A percentile compares a stretch with the other conserved stretches of the same genome.
These are phyloP conservation scores for Asclepias syriaca DNA, from an alignment of 257 asterid genomes.

Conservation along the genomic window DNA sequence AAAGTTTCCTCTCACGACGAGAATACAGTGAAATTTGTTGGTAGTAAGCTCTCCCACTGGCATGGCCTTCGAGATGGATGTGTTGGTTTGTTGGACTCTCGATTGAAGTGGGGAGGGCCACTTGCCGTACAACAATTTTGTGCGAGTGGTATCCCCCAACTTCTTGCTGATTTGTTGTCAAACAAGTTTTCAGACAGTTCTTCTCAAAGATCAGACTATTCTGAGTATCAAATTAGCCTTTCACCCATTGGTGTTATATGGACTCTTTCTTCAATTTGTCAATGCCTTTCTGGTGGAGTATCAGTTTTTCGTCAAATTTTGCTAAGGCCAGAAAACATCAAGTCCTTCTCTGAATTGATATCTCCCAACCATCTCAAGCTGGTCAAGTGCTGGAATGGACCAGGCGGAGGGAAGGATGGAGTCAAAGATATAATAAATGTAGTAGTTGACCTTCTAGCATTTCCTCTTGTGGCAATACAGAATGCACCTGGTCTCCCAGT, in stretches of 20 bases:
- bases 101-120: slow-evolving; percentile 96
- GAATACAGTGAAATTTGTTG: slow-evolving; percentile 31
- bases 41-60: slow-evolving; percentile 72
- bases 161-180: slow-evolving; percentile 79
- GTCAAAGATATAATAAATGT: slow-evolving; percentile 69
- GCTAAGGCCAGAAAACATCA: slow-evolving; percentile 66
- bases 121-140: slow-evolving; percentile 93
- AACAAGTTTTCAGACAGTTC: slow-evolving; percentile 41
- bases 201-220: slow-evolving; percentile 26
- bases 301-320: slow-evolving; percentile 78
- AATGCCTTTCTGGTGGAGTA: slow-evolving; percentile 90
- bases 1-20: slow-evolving; percentile 55
- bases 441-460: slow-evolving; percentile 80
- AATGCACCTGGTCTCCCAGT: slow-evolving; percentile 76
- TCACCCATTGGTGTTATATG: slow-evolving; percentile 86
- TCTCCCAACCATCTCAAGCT: slow-evolving; percentile 73
- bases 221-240: slow-evolving; percentile 58
- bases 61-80: slow-evolving; percentile 91
- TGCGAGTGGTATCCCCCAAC: slow-evolving; percentile 92
- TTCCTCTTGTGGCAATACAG: slow-evolving; percentile 90
- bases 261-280: slow-evolving; percentile 86
- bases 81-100: slow-evolving; percentile 77
- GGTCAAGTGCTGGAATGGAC: slow-evolving; percentile 71
- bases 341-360: slow-evolving; percentile 60
- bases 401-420: slow-evolving; percentile 91